Base-by-base conservation (phyloP, 129 eudicot species). In the Tagetes erecta region DNA sequence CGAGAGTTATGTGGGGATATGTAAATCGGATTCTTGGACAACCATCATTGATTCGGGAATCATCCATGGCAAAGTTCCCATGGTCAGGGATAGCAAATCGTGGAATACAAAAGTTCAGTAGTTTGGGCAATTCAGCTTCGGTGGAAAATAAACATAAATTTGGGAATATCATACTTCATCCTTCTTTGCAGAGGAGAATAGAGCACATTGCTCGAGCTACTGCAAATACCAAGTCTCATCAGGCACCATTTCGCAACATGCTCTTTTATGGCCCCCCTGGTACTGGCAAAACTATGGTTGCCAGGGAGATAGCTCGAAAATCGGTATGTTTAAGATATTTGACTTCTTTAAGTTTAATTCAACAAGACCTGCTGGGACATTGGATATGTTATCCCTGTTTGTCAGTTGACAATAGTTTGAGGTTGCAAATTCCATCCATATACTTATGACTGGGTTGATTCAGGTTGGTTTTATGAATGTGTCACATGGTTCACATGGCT, bases 221-320 rank as follows among this genome's bases (percentile, higher is more conserved):
- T 46, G 83, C 97, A 31, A 95, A 95, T 71, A 91, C 99, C n/a
- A 95, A 95, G 76, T 76, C 84, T 8, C 97, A 95, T 70, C 90
- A 88, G 80, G 99, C 99, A 49, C 99, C 99, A 12, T 95, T 95
- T 42, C 97, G 99, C 52, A 95, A 95, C 85, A 95, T 95, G 99
- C 91, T 95, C 35, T 95, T 95, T 75, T 95, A 95, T 73, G 99
- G 99, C 20, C 99, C 99, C 75, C 99, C 99, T 63, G 99, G 99
- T 79, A 95, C 99, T 3, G 99, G 99, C 31, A 95, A 95, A 87
- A 95, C 99, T 68, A 80, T 95, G 90, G 99, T 95, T 64, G 99
- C 99, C 49, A 91, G 95, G 79, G 99, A 95, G 78, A 95, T 95
- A 42, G 97, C 99, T 70, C 72, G 90, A 77, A 95, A 88, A 83